Evolutionary conservation across 345 rosid genomes (phyloP).

Genomic region (Nephelium lappaceum): DNA sequence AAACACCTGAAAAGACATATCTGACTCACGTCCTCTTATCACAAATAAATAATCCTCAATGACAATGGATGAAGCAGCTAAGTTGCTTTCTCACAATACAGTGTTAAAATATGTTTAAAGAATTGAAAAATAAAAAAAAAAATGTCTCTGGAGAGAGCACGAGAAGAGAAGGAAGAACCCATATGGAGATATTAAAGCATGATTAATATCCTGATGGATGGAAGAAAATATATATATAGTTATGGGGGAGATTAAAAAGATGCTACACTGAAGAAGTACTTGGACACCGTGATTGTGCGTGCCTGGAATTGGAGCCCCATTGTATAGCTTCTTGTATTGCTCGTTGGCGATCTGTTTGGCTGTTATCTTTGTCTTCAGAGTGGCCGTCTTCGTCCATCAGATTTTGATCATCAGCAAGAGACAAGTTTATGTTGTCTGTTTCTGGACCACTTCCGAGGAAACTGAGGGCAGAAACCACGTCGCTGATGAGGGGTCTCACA

Average conservation of each 20-base stretch:
- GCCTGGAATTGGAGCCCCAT: conserved; percentile 59
- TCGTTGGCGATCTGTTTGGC: conserved; percentile 43
- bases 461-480: conserved; percentile 77
- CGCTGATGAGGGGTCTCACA: conserved; percentile 77
- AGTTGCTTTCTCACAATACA: too few species aligned
- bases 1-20: too few species aligned
- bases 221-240: not conserved
- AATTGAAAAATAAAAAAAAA: too few species aligned
- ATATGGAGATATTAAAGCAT: too few species aligned
- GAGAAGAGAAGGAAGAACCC: too few species aligned
- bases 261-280: conserved; percentile 18
- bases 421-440: not conserved
- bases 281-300: conserved; percentile 22
- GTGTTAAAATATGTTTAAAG: too few species aligned
- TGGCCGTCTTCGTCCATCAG: not conserved
- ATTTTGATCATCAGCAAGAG: not conserved
- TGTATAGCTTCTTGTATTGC: conserved; percentile 76
- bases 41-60: too few species aligned
- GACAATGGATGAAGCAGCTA: too few species aligned
- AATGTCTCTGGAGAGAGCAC: too few species aligned
- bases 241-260: too few species aligned
- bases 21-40: too few species aligned
- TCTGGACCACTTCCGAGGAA: conserved; percentile 51
- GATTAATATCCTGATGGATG: too few species aligned
- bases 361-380: conserved; percentile 13